These are phyloP conservation scores for Fusarium sp. DNA, from an alignment of 2,329 filamentous ascomycete species.

Conservation along the genomic window DNA sequence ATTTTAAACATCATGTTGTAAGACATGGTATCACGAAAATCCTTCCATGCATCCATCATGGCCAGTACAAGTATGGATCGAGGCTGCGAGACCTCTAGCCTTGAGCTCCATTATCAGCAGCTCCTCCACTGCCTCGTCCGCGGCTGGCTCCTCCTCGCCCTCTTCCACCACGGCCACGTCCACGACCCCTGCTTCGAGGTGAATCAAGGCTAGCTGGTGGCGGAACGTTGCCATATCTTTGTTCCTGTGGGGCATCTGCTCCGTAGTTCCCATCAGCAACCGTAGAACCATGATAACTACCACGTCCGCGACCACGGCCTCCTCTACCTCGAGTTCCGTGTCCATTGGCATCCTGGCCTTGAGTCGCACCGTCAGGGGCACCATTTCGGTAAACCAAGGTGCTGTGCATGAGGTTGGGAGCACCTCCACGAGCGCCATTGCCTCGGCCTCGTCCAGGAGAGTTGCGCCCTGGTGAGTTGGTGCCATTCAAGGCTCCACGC, in stretches of 20 bases:
- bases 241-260: conserved; percentile 36
- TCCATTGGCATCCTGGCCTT: conserved; percentile 49
- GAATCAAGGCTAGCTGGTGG: conserved; percentile 70
- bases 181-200: conserved; percentile 55
- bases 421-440: conserved; percentile 53
- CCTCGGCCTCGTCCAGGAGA: conserved; percentile 57
- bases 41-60: not conserved
- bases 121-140: conserved; percentile 50
- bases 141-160: conserved; percentile 53
- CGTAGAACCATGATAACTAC: conserved; percentile 43
- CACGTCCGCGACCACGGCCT: conserved; percentile 52
- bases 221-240: conserved; percentile 67
- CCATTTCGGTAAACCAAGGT: conserved; percentile 65
- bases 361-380: conserved; percentile 46
- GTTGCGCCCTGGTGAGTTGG: conserved; percentile 54
- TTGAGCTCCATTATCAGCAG: conserved; percentile 35
- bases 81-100: conserved; percentile 32
- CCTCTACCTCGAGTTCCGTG: conserved; percentile 42
- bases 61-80: conserved; percentile 3
- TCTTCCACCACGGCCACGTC: conserved; percentile 57
- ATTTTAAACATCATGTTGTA: conserved; percentile 13
- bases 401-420: conserved; percentile 63
- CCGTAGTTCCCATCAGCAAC: conserved; percentile 32
- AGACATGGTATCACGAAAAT: conserved; percentile 13
- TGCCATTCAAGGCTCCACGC: conserved; percentile 67